Conservation (phyloP, 352 stramenopile species). For the Phytophthora lateralis region DNA sequence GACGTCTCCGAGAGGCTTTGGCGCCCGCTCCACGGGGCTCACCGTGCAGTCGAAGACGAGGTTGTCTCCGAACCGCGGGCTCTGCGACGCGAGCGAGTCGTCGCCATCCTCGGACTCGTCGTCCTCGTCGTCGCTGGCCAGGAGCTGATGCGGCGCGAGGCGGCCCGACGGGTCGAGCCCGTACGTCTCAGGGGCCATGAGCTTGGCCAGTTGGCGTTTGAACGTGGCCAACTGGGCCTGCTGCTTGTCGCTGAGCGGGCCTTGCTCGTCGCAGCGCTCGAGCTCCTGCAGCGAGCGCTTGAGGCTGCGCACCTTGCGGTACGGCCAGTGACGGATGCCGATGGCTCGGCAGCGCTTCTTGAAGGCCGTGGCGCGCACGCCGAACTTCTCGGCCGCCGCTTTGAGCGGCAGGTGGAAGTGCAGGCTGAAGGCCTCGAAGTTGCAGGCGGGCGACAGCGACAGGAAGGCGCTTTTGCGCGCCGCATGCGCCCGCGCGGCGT, state of each 20-base stretch:
- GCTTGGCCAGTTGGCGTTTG: constrained; percentile 68
- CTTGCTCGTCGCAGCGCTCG: constrained; percentile 58
- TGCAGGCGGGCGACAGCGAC: constrained; percentile 59
- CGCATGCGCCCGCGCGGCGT: constrained; percentile 38
- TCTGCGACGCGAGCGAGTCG: constrained; percentile 52
- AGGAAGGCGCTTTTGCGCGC: constrained; percentile 55
- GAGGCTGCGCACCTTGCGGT: constrained; percentile 73
- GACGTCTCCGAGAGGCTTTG: constrained; percentile 55
- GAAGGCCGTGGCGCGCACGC: constrained; percentile 73
- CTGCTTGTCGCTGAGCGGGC: constrained; percentile 66
- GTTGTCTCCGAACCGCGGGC: constrained; percentile 44
- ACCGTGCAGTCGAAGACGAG: constrained; percentile 61
- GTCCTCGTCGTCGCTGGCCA: constrained; percentile 42
- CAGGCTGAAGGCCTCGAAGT: constrained; percentile 72
- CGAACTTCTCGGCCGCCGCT: constrained; percentile 73
- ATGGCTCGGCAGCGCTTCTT: constrained; percentile 79
- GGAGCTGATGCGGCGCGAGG: constrained; percentile 40
- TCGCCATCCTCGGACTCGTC: constrained; percentile 66
- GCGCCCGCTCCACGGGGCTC: constrained; percentile 44
- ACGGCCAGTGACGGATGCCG: constrained; percentile 75
- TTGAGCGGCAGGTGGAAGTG: constrained; percentile 78
- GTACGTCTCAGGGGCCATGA: constrained; percentile 72
- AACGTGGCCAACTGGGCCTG: constrained; percentile 60
- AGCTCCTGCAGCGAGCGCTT: constrained; percentile 75
- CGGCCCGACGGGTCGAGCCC: constrained; percentile 67